Evolutionary conservation across 495 filamentous ascomycete genomes (phyloP).

Genomic region (Parmelia sp.): DNA sequence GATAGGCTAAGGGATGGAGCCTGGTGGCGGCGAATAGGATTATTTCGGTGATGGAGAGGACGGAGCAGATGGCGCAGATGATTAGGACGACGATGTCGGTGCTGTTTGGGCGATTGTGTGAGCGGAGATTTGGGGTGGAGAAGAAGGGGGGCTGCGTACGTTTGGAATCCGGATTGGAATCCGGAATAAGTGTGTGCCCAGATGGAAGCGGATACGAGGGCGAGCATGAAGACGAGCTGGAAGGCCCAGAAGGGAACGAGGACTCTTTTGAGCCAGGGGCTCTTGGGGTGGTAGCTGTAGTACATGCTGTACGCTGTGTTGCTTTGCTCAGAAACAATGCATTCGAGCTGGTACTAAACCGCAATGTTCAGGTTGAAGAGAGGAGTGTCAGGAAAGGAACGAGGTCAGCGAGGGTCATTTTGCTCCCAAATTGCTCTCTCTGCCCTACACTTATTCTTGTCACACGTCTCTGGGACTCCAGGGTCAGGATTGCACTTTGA

Average conservation of each 20-base stretch:
- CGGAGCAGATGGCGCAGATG: neutral
- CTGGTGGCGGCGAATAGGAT: neutral
- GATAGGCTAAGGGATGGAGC: constrained; percentile 3
- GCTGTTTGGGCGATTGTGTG: neutral
- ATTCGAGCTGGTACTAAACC: neutral
- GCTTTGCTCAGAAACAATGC: neutral
- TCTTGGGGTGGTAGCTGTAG: neutral
- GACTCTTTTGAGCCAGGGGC: constrained; percentile 17
- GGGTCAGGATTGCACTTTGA: too few relatives aligned
- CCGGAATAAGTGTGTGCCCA: neutral
- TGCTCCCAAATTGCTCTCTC: too few relatives aligned
- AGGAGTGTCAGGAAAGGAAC: neutral
- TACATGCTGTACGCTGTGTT: neutral
- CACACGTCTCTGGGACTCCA: neutral
- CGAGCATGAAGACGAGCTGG: constrained; percentile 10
- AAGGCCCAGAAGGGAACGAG: constrained; percentile 17
- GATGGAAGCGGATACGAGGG: neutral
- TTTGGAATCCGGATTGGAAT: neutral
- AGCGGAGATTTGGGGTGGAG: neutral
- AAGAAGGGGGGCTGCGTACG: neutral
- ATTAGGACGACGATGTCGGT: neutral
- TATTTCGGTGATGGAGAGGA: neutral
- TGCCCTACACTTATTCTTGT: neutral
- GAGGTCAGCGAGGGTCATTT: too few relatives aligned
- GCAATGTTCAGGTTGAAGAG: neutral